Evolutionary conservation across 1,139 yeast species (phyloP), one percentile per base, ranked within the genome.

Genomic region (Diutina ranongensis): DNA sequence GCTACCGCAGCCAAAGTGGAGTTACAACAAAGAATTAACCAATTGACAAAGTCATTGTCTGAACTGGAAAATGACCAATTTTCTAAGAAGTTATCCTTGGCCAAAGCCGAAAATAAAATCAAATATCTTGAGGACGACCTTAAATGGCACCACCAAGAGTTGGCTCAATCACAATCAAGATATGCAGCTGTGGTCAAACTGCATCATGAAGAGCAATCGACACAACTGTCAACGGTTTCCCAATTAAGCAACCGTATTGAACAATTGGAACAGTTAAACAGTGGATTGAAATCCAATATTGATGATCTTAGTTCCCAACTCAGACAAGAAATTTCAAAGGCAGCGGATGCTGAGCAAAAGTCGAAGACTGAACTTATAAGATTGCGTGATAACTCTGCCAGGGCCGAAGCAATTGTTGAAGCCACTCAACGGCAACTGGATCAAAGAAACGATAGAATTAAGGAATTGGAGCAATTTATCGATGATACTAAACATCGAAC

Each of bases 371-470:
- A 59, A 45, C 78, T 75, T 50, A 75, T 76, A 28, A 78, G 74
- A 40, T 79, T 77, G 54, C 61, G 78, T 40, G 74, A 73, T 46
- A 95, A 86, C 55, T 65, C 83, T 56, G 62, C 76, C 2, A 63
- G 77, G 35, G 87, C 83, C 57, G 80, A 80, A 49, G 78, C 85
- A 45, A 61, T 81, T 35, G 68, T 78, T 2, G 78, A 74, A 44
- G 65, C 84, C 18, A 68, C 86, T 50, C 78, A 81, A 47, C 54
- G 65, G 9, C 73, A 76, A 68, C 64, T 72, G 8, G 57, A 61
- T 1, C 80, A 77, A 49, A 61, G 74, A 28, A 62, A 62, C 38
- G 59, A 62, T 9, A 67, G 83, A 49, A 67, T 80, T 8, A 56
- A 60, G 1, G 71, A 72, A 42, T 61, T 80, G 25, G 83, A 80